Evolutionary conservation across 2,329 filamentous ascomycete species (phyloP).

Genomic region (Fusarium sororula): DNA sequence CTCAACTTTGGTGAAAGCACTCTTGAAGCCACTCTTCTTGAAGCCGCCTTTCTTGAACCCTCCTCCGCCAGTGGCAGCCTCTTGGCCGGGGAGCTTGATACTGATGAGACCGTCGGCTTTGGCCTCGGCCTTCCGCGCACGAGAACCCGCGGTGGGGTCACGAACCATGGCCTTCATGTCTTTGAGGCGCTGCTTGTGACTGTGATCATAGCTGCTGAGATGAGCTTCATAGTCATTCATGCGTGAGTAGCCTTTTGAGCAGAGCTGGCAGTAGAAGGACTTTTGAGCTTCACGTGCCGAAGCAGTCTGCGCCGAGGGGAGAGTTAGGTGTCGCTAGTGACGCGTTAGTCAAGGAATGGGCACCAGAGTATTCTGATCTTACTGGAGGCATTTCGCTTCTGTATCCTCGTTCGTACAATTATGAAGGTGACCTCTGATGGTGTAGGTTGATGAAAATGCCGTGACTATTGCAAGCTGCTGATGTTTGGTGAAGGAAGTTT

Average conservation of each 20-base stretch:
- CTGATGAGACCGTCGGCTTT: constrained; percentile 75
- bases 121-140: constrained; percentile 74
- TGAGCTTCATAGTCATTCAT: constrained; percentile 98
- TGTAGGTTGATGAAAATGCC: not conserved
- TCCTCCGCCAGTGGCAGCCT: constrained; percentile 46
- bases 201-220: constrained; percentile 93
- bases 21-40: constrained; percentile 86
- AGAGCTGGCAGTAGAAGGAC: constrained; percentile 86
- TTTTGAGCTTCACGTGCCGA: constrained; percentile 79
- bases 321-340: constrained; percentile 63
- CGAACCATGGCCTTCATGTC: constrained; percentile 88
- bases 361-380: constrained; percentile 54
- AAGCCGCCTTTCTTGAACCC: constrained; percentile 76
- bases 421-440: not conserved
- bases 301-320: constrained; percentile 66
- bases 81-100: constrained; percentile 65
- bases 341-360: constrained; percentile 19
- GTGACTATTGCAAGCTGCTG: not conserved
- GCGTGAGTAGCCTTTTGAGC: constrained; percentile 92
- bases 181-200: constrained; percentile 88
- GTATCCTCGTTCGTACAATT: too few relatives aligned
- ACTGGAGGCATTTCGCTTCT: constrained; percentile 60
- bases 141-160: constrained; percentile 71
- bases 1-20: constrained; percentile 71
- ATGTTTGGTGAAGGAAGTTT: constrained; percentile 12